Conservation (phyloP, 371 early-diverging fungal genomes). For the Lichtheimia corymbifera region DNA sequence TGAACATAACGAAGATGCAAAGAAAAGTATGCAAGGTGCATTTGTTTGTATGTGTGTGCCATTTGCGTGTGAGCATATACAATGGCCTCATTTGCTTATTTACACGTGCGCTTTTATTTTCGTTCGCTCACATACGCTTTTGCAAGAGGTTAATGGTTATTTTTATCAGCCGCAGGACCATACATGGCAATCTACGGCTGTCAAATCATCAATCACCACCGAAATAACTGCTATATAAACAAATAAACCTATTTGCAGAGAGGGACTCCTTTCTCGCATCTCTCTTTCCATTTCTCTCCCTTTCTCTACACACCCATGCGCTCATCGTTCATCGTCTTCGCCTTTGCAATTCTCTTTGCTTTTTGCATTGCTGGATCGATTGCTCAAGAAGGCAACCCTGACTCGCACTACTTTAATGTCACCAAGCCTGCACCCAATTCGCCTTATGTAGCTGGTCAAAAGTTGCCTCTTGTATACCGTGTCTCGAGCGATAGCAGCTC, state of each 20-base stretch:
- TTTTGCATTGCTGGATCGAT: constrained; percentile 5
- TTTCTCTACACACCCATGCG: no score
- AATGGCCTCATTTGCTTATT: no score
- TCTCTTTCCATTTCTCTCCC: not conserved
- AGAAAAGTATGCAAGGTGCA: no score
- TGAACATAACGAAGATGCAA: no score
- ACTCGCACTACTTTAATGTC: constrained; percentile 14
- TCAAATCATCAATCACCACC: constrained; percentile 2
- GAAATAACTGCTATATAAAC: constrained; percentile 1
- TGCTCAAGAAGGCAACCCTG: constrained; percentile 15
- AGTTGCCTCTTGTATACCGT: constrained; percentile 40
- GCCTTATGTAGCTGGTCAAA: constrained; percentile 39
- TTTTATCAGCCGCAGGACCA: constrained; percentile 9
- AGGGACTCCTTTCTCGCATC: not conserved
- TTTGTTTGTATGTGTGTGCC: no score
- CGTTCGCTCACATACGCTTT: no score
- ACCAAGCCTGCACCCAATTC: constrained; percentile 22
- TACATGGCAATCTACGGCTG: constrained; percentile 10
- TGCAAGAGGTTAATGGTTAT: not conserved
- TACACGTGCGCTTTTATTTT: no score
- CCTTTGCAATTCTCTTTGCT: constrained; percentile 13
- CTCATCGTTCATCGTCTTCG: not conserved
- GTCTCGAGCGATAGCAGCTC: constrained; percentile 26
- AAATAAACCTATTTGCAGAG: not conserved
- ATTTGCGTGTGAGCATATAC: no score